Evolutionary conservation across 78 protist genomes (phyloP).

Genomic region (Speleostelium caveatum): DNA sequence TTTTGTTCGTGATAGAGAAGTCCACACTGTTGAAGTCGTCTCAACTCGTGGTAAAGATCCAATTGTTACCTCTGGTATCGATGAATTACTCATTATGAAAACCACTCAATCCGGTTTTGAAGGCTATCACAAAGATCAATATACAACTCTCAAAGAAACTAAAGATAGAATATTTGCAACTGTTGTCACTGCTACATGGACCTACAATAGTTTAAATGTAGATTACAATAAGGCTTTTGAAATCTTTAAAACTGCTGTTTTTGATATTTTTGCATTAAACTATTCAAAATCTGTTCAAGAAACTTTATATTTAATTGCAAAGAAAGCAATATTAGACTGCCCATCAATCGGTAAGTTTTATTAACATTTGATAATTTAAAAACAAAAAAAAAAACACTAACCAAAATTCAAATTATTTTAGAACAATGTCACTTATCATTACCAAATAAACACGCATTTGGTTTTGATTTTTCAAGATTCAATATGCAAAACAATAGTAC

Average conservation of each 20-base stretch:
- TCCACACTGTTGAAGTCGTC: slow-evolving; percentile 38
- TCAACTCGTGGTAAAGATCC: slow-evolving; percentile 37
- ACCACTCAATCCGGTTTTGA: slow-evolving; percentile 85
- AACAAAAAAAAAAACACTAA: not conserved
- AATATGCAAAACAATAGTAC: slow-evolving; percentile 27
- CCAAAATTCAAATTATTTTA: not conserved
- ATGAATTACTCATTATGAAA: slow-evolving; percentile 75
- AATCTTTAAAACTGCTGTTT: slow-evolving; percentile 32
- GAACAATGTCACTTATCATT: slow-evolving; percentile 58
- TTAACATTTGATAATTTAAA: too few relatives aligned
- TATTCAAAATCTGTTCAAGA: slow-evolving; percentile 77
- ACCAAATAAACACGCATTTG: slow-evolving; percentile 79
- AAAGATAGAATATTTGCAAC: slow-evolving; percentile 72
- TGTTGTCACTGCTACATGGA: slow-evolving; percentile 60
- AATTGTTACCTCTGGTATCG: slow-evolving; percentile 54
- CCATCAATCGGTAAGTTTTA: slow-evolving; percentile 6
- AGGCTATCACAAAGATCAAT: slow-evolving; percentile 52
- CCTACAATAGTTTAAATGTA: slow-evolving; percentile 44
- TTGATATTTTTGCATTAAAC: slow-evolving; percentile 41
- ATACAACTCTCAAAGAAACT: slow-evolving; percentile 78
- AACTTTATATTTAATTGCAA: slow-evolving; percentile 45
- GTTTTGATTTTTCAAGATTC: slow-evolving; percentile 52
- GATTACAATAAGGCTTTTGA: slow-evolving; percentile 22
- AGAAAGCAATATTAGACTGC: slow-evolving; percentile 16
- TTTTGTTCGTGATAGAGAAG: slow-evolving; percentile 54